Base-by-base conservation (phyloP, 305 asterid species). In the Fraxinus sp. region DNA sequence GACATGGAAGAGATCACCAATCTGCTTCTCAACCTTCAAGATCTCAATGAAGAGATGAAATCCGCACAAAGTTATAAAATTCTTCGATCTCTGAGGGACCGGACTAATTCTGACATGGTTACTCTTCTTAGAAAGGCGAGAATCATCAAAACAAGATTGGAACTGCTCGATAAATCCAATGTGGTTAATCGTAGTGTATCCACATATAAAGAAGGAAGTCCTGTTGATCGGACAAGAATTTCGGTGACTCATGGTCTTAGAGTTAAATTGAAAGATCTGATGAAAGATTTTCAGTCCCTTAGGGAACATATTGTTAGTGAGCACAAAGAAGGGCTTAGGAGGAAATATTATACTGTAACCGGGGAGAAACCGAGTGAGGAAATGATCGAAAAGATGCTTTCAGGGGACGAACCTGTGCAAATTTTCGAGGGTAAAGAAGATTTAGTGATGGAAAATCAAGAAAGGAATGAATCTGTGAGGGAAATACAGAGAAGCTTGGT, bases 161-260 rank as follows among this genome's bases (percentile, higher is more conserved):
- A 92, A 81, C 39, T 78, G 32, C 97, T 94, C 13, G 98, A 94
- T 70, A 89, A 88, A 44, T 89, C 97, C 3, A 92, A 91, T 59
- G 8, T 84, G 32, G 86, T 84, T 0, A 90, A 90, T n/a, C 93
- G 93, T 2, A 76, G 52, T 2, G 3, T 83, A 24, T 86, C 84
- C 0, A 86, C 64, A 0, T 86, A 80, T 79, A 83, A 75, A 83
- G 89, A 89, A 78, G 95, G 94, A 14, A 88, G 89, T 81, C 88
- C 90, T 5, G 66, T 92, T 36, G 95, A 91, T 55, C 91, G 98
- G 1, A 91, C 98, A 0, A 86, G 97, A 80, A 88, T 88, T 8
- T 87, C 95, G 0, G 96, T 93, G 10, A 93, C 98, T 18, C 83
- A 91, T 52, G 98, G 97, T 0, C 46, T 94, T 49, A 84, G 96